Evolutionary conservation across 352 stramenopile genomes (phyloP), one percentile per base, ranked within the genome.

Genomic region (Paralagenidium karlingii): DNA sequence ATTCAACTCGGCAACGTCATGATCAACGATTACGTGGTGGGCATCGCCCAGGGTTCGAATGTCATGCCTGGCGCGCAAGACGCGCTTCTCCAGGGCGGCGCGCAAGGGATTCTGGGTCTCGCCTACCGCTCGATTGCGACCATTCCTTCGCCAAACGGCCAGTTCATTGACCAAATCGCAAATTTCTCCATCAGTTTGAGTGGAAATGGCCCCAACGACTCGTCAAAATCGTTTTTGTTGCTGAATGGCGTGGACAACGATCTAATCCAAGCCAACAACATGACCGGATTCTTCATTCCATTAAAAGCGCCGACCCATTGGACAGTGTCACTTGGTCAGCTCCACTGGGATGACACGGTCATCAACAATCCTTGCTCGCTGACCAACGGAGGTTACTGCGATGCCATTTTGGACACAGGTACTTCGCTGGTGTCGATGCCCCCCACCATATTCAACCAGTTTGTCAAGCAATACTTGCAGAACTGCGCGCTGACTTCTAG

Each of bases 121-220:
- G 68, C 61, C 1, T 88, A 84, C 43, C 38, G 36, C 8, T 55
- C 55, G 7, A 40, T 88, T 9, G 61, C 68, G 9, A 66, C 63
- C 21, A 46, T 82, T n/a, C 44, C 56, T 13, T 67, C 60, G 1
- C 39, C 61, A 11, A 46, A 42, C 0, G 67, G 67, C 0, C 64
- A 71, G 37, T 65, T 82, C 21, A 63, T 82, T 34, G 46, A 82
- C 40, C 70, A 70, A 24, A 46, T 87, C 16, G 49, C 43, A 10
- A 74, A 57, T 24, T 87, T 87, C 49, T 82, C 68, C 7, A 71
- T 85, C 46, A 84, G 66, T 34, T 38, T 87, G 24, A 68, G 55
- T 1, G n/a, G n/a, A n/a, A n/a, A n/a, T n/a, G n/a, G n/a, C n/a
- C n/a, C n/a, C n/a, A n/a, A n/a, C n/a, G n/a, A n/a, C n/a, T n/a